Base-by-base conservation (phyloP, 1,139 yeast genomes). In the Yamadazyma friedrichii region DNA sequence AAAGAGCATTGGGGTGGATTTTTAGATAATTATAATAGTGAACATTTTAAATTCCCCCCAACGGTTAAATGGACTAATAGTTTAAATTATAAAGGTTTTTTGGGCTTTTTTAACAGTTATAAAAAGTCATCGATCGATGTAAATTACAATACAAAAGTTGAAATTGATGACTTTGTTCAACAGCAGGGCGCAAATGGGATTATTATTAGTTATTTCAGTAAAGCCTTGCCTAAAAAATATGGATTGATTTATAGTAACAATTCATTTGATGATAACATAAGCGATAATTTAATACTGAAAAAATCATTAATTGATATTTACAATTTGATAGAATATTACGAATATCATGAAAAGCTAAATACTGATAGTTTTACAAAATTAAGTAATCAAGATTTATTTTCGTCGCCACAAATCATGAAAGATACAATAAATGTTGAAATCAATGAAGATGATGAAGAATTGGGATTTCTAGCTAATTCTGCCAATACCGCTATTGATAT, bases 61-160 rank as follows among this genome's bases (percentile, higher is more conserved):
- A 56, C 55, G 3, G 53, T 65, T 11, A 48, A 49, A n/a, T 70
- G 76, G 76, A 64, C 70, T 10, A 67, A 65, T 50, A 52, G 58
- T 31, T 48, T 67, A 40, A 68, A 68, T 46, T 62, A 61, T 45
- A 51, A 50, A 34, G 77, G 77, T 1, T 62, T 69, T 36, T 51
- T 70, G 31, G 73, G 72, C 2, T 50, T 66, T 28, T 48, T 65
- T 10, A 37, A 38, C 3, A n/a, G 36, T 6, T 62, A 53, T 45
- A 67, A 67, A 42, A 61, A 57, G 38, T 68, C 75, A 2, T 59
- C 71, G 0, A 45, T 66, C 6, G 50, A 53, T 2, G 35, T 68
- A 11, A 48, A 45, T 29, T 43, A 54, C 5, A 43, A 51, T 26
- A 31, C 38, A 2, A 45, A 43, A 35, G 46, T 42, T 15, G 63